phyloP scores from a whole-genome alignment of 257 asterid genomes.

The Primulina tabacum region DNA sequence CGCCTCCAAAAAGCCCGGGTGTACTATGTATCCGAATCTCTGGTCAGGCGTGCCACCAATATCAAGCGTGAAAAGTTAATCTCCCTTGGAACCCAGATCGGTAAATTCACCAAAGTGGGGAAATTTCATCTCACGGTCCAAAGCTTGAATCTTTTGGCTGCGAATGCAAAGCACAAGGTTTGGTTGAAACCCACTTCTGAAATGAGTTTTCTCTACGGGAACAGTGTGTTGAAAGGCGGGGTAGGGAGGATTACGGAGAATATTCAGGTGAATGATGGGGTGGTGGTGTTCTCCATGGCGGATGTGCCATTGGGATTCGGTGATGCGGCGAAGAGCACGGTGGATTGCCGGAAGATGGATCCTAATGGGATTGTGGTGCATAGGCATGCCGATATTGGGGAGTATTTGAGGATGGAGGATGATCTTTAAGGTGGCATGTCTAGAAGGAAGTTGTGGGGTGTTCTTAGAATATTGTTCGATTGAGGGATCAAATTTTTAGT shows the following conservation, averaged over 20 bases:
- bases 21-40: constrained; percentile 77
- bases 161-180: constrained; percentile 80
- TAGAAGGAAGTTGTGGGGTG: no score
- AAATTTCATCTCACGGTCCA: constrained; percentile 71
- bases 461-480: no score
- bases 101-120: constrained; percentile 68
- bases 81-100: constrained; percentile 75
- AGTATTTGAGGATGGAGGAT: constrained; percentile 82
- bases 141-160: constrained; percentile 56
- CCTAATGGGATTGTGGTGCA: constrained; percentile 83
- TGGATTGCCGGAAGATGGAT: constrained; percentile 78
- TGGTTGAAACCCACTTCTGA: constrained; percentile 90
- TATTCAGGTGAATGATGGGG: constrained; percentile 73
- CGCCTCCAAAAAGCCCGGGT: constrained; percentile 81
- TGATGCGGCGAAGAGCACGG: constrained; percentile 78
- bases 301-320: constrained; percentile 89
- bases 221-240: constrained; percentile 85
- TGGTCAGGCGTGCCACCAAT: constrained; percentile 81
- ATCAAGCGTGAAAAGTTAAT: constrained; percentile 74
- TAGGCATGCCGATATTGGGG: constrained; percentile 82
- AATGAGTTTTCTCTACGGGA: constrained; percentile 82
- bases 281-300: constrained; percentile 80
- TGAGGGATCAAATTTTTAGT: no score
- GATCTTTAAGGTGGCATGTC: no score
- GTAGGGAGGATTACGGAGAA: constrained; percentile 88